phyloP scores from a whole-genome alignment of 1,284 basidiomycete genomes.

The Lentinula novae-zelandiae region DNA sequence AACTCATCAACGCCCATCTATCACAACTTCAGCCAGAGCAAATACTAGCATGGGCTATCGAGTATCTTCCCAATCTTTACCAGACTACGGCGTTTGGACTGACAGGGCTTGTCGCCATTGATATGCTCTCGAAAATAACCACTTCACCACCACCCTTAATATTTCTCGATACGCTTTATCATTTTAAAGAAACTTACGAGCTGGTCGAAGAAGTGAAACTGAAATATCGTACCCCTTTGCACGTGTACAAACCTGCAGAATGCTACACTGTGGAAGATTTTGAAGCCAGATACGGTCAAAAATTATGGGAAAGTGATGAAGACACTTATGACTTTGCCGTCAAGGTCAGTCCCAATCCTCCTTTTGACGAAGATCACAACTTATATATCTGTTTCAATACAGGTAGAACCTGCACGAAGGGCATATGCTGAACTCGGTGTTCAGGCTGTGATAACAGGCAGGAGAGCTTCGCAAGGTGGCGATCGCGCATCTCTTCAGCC shows the following conservation, averaged over 20 bases:
- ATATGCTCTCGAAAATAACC: slow-evolving; percentile 87
- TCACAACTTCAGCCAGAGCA: slow-evolving; percentile 71
- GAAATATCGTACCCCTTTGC: slow-evolving; percentile 72
- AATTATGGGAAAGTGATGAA: slow-evolving; percentile 89
- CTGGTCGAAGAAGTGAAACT: slow-evolving; percentile 79
- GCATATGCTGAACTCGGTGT: slow-evolving; percentile 85
- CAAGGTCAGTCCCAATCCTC: slow-evolving; percentile 55
- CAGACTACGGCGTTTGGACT: slow-evolving; percentile 95
- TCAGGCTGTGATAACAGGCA: slow-evolving; percentile 89
- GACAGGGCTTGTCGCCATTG: slow-evolving; percentile 86
- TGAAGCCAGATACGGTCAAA: slow-evolving; percentile 77
- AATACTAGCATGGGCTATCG: slow-evolving; percentile 81
- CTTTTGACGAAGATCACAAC: neutral
- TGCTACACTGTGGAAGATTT: slow-evolving; percentile 75
- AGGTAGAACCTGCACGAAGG: slow-evolving; percentile 92
- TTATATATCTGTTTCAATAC: neutral
- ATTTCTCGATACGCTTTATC: slow-evolving; percentile 96
- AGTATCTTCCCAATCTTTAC: slow-evolving; percentile 74
- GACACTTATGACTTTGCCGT: slow-evolving; percentile 89
- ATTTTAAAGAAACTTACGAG: slow-evolving; percentile 91
- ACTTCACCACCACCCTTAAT: slow-evolving; percentile 68
- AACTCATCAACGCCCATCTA: slow-evolving; percentile 72
- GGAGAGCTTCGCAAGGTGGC: slow-evolving; percentile 89
- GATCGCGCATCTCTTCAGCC: slow-evolving; percentile 82
- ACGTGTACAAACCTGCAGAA: slow-evolving; percentile 78